Conservation (phyloP, 495 filamentous ascomycete species). For the Xylaria sp. region DNA sequence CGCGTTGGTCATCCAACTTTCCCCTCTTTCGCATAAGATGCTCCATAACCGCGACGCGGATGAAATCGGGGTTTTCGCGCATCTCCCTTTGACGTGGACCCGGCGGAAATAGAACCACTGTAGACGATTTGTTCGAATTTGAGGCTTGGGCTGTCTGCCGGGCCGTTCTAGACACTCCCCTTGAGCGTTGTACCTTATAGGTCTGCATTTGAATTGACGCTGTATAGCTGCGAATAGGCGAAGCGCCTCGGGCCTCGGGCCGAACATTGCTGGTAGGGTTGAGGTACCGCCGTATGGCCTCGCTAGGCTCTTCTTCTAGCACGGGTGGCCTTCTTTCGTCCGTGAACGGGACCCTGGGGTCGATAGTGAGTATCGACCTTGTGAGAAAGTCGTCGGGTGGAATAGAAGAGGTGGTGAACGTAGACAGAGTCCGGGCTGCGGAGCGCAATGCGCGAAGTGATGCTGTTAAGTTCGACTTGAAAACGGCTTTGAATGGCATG, state of each 20-base stretch:
- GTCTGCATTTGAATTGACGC: slow-evolving; percentile 90
- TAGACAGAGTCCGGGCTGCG: slow-evolving; percentile 83
- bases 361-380: slow-evolving; percentile 79
- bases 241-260: slow-evolving; percentile 55
- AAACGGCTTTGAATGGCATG: slow-evolving; percentile 60
- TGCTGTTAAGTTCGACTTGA: slow-evolving; percentile 95
- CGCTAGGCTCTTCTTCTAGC: slow-evolving; percentile 76
- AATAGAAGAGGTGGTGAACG: slow-evolving; percentile 72
- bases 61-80: slow-evolving; percentile 92
- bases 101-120: slow-evolving; percentile 42
- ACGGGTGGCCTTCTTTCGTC: slow-evolving; percentile 88
- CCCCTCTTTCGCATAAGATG: slow-evolving; percentile 95
- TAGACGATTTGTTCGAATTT: slow-evolving; percentile 45
- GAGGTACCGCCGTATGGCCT: slow-evolving; percentile 88
- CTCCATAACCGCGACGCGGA: slow-evolving; percentile 92
- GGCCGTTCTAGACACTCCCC: slow-evolving; percentile 47
- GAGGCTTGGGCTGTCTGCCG: slow-evolving; percentile 41
- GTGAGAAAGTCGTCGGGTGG: slow-evolving; percentile 90
- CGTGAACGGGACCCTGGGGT: slow-evolving; percentile 75
- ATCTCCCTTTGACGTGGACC: slow-evolving; percentile 81
- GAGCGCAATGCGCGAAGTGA: slow-evolving; percentile 86
- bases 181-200: slow-evolving; percentile 64
- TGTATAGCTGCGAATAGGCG: slow-evolving; percentile 58
- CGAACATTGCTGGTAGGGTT: slow-evolving; percentile 79
- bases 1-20: slow-evolving; percentile 85